Base-by-base conservation (phyloP, 768 basidiomycete genomes). In the Podaxis sp. region DNA sequence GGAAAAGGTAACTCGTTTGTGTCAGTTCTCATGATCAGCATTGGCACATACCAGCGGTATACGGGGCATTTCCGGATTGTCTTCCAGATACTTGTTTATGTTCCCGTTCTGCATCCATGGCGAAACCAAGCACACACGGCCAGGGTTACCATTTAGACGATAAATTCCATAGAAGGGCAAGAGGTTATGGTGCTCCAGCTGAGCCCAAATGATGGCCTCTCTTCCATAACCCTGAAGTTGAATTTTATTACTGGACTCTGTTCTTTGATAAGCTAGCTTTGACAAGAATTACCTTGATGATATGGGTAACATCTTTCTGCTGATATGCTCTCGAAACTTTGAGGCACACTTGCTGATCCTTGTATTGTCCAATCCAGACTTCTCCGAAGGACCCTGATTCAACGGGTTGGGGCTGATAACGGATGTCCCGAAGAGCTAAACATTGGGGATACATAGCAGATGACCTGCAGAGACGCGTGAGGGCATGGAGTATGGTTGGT, bases 231-330 rank as follows among this genome's bases (percentile, higher is more conserved):
- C 37, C 64, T 64, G 25, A 21, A 42, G 47, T 23, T 11, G 18
- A 48, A 27, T 23, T 18, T 10, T 11, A 25, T 27, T 18, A 11
- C 11, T 5, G 21, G 25, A 48, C 16, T n/a, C 0, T 21, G 37
- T 27, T 71, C 9, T 16, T 44, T 9, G 18, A 21, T 16, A 44
- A 44, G 18, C 1, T n/a, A 32, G 32, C 7, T 9, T 32, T 32
- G 42, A 7, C 2, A 44, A 7, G 42, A 16, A 44, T 5, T 21
- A 44, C 72, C 68, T 69, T 71, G 23, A 70, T 27, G 32, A 67
- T 53, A 11, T 60, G 54, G 13, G 57, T 51, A 46, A 52, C 52
- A 55, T 66, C 63, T 6, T 65, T 67, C 18, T 21, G 60, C 60
- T 65, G 59, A 36, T 70, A 72, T 37, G 68, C 47, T 11, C 47